A percentile compares a stretch with the other conserved stretches of the same genome.
Conservation (phyloP, 139 green algal genomes). For the Chlamydomonas urium region DNA sequence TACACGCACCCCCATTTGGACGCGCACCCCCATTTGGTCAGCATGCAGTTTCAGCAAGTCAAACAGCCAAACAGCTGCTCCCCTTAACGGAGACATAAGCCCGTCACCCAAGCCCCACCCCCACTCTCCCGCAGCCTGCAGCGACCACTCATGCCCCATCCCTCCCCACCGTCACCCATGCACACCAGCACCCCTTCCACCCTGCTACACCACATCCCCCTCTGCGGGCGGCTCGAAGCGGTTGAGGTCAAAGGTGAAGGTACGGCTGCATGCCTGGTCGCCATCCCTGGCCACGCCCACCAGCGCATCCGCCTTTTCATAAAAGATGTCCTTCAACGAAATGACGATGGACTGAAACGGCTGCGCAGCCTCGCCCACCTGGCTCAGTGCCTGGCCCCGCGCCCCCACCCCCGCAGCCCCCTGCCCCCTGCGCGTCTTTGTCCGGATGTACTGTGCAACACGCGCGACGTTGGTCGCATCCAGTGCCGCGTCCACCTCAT, state of each 20-base stretch:
- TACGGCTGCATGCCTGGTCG: slow-evolving; percentile 47
- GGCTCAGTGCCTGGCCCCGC: neutral
- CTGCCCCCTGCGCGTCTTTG: slow-evolving; percentile 59
- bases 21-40: too few relatives aligned
- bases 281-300: slow-evolving; percentile 80
- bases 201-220: neutral
- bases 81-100: too few relatives aligned
- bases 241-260: slow-evolving; percentile 79
- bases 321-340: slow-evolving; percentile 96
- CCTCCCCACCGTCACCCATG: too few relatives aligned
- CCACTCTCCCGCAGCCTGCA: too few relatives aligned
- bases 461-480: slow-evolving; percentile 92
- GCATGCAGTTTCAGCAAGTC: too few relatives aligned
- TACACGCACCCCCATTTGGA: too few relatives aligned
- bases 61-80: too few relatives aligned
- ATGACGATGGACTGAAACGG: slow-evolving; percentile 80
- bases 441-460: slow-evolving; percentile 88
- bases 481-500: slow-evolving; percentile 92
- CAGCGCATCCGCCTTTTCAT: slow-evolving; percentile 90
- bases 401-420: neutral
- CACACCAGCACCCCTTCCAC: too few relatives aligned
- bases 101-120: too few relatives aligned
- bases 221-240: slow-evolving; percentile 44
- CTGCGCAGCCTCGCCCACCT: neutral
- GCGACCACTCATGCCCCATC: too few relatives aligned